Evolutionary conservation across 1,139 yeast genomes (phyloP).

Genomic region (Wickerhamomyces sp.): DNA sequence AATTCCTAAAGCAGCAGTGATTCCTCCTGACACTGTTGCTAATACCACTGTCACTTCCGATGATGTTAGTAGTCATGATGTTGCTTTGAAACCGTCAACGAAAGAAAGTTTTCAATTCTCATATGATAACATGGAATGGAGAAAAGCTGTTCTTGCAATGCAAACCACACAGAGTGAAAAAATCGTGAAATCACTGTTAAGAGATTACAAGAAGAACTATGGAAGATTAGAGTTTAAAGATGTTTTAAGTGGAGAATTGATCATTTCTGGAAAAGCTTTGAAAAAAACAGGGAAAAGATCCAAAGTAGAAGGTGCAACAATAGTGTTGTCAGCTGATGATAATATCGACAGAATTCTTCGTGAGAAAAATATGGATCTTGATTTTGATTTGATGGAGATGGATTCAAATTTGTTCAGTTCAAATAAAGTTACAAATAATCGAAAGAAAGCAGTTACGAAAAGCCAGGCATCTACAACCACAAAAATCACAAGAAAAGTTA

Average conservation of each 20-base stretch:
- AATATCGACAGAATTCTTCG: background rate
- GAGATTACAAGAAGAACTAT: constrained; percentile 10
- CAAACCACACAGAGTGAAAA: constrained; percentile 27
- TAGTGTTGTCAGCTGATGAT: background rate
- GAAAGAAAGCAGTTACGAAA: background rate
- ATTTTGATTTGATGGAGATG: background rate
- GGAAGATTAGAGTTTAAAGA: constrained; percentile 9
- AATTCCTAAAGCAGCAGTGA: constrained; percentile 6
- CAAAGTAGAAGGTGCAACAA: background rate
- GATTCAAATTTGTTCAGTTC: background rate
- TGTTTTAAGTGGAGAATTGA: constrained; percentile 9
- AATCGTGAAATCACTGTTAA: constrained; percentile 24
- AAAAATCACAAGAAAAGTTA: background rate
- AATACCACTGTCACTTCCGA: too few relatives aligned
- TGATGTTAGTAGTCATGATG: constrained; percentile 2
- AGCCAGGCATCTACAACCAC: background rate
- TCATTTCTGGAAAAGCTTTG: background rate
- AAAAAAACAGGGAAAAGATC: background rate
- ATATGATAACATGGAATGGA: constrained; percentile 17
- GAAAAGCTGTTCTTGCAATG: constrained; percentile 24
- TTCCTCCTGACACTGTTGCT: too few relatives aligned
- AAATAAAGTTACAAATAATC: too few relatives aligned
- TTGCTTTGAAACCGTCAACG: background rate
- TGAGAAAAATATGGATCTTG: background rate
- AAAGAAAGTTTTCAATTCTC: constrained; percentile 9